Evolutionary conservation across 805 yeast genomes (phyloP).

Genomic region (Candida morakotiae): DNA sequence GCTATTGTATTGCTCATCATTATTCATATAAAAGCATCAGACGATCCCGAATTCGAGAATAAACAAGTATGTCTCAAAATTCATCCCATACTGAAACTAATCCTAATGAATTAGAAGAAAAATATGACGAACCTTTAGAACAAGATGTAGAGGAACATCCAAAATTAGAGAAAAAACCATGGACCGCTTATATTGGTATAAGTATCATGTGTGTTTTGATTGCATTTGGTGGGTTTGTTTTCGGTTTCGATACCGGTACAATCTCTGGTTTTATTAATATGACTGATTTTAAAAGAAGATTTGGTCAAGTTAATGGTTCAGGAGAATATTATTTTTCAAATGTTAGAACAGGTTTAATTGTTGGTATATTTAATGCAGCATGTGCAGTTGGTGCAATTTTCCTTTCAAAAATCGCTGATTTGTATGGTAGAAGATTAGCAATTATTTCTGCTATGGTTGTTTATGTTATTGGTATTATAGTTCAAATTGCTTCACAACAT

Average conservation of each 20-base stretch:
- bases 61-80: constrained; percentile 4
- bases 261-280: constrained; percentile 67
- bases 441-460: constrained; percentile 49
- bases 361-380: constrained; percentile 59
- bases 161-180: constrained; percentile 1
- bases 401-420: constrained; percentile 53
- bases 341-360: constrained; percentile 49
- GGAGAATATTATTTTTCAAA: constrained; percentile 42
- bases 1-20: constrained; percentile 5
- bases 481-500: constrained; percentile 52
- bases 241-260: constrained; percentile 78
- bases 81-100: neutral
- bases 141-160: neutral
- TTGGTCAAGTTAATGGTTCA: constrained; percentile 40
- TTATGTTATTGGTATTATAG: constrained; percentile 55
- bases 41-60: too few relatives aligned
- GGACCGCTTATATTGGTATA: constrained; percentile 26
- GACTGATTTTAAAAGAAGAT: constrained; percentile 48
- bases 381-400: constrained; percentile 69
- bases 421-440: constrained; percentile 56
- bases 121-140: neutral
- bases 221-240: constrained; percentile 73
- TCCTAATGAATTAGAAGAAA: constrained; percentile 2
- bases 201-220: constrained; percentile 46
- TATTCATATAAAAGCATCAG: too few relatives aligned